Percentiles rank a stretch among this genome's conserved stretches.
These are phyloP conservation scores for Solanum sparsipilum DNA, from an alignment of 257 asterid species.

Conservation along the genomic window DNA sequence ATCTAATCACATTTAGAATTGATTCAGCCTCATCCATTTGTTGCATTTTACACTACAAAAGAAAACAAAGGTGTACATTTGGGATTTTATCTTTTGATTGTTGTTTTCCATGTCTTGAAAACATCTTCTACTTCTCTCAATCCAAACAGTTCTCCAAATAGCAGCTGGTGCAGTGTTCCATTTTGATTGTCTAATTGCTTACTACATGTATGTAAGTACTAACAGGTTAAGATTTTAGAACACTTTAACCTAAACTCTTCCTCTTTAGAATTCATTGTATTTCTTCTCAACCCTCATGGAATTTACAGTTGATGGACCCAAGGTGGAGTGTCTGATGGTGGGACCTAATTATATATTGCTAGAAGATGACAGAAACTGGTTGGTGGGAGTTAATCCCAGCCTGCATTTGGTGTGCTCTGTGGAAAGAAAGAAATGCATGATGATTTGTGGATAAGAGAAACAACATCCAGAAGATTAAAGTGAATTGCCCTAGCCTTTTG, in stretches of 20 bases:
- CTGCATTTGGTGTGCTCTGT: background rate
- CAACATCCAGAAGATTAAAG: background rate
- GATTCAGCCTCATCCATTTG: background rate
- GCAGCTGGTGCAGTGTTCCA: background rate
- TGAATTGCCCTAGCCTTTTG: background rate
- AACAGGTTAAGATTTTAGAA: background rate
- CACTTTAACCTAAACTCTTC: background rate
- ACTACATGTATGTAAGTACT: background rate
- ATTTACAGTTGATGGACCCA: background rate
- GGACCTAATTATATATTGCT: background rate
- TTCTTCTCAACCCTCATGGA: background rate
- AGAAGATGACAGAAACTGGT: background rate
- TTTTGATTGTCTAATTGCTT: background rate
- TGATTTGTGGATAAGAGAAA: background rate
- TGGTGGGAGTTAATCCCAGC: background rate
- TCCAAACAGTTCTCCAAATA: background rate
- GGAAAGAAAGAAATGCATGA: background rate
- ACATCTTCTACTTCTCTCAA: background rate
- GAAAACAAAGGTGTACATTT: background rate
- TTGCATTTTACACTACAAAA: background rate
- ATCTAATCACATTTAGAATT: background rate
- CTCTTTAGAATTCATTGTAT: background rate
- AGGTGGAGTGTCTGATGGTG: no score
- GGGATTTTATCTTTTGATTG: background rate
- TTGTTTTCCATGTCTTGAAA: background rate